Evolutionary conservation across 805 yeast genomes (phyloP).

Genomic region (Ogataea neopini): DNA sequence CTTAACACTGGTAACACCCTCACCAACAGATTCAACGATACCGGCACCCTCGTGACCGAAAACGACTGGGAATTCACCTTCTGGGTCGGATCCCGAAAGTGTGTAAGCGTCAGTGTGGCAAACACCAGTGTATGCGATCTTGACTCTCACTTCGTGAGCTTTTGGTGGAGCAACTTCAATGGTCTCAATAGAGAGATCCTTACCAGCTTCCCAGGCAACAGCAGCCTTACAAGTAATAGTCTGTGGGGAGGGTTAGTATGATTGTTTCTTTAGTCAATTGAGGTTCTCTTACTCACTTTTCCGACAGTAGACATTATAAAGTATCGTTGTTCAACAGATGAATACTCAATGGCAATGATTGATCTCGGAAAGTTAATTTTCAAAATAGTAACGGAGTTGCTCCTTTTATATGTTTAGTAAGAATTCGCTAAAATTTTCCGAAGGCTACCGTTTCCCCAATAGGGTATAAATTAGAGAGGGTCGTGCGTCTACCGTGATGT

Average conservation of each 20-base stretch:
- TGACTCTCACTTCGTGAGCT: slow-evolving; percentile 96
- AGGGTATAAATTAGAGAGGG: slow-evolving; percentile 15
- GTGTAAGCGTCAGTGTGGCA: slow-evolving; percentile 99
- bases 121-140: slow-evolving; percentile 85
- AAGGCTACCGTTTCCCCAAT: slow-evolving; percentile 24
- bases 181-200: slow-evolving; percentile 73
- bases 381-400: slow-evolving; percentile 9
- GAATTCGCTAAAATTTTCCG: slow-evolving; percentile 3
- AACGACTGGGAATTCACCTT: slow-evolving; percentile 90
- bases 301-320: slow-evolving; percentile 33
- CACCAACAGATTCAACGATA: slow-evolving; percentile 91
- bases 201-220: slow-evolving; percentile 94
- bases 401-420: neutral
- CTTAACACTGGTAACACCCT: slow-evolving; percentile 86
- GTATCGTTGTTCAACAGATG: slow-evolving; percentile 1
- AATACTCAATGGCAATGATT: neutral
- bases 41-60: slow-evolving; percentile 99
- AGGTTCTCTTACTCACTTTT: slow-evolving; percentile 23
- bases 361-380: slow-evolving; percentile 3
- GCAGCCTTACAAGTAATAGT: slow-evolving; percentile 89
- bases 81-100: slow-evolving; percentile 91
- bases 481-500: slow-evolving; percentile 1
- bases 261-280: neutral
- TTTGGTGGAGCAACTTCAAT: slow-evolving; percentile 91
- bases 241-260: slow-evolving; percentile 10